These are phyloP conservation scores for Penicillium sp. DNA, from an alignment of 2,329 filamentous ascomycete genomes.

Conservation along the genomic window DNA sequence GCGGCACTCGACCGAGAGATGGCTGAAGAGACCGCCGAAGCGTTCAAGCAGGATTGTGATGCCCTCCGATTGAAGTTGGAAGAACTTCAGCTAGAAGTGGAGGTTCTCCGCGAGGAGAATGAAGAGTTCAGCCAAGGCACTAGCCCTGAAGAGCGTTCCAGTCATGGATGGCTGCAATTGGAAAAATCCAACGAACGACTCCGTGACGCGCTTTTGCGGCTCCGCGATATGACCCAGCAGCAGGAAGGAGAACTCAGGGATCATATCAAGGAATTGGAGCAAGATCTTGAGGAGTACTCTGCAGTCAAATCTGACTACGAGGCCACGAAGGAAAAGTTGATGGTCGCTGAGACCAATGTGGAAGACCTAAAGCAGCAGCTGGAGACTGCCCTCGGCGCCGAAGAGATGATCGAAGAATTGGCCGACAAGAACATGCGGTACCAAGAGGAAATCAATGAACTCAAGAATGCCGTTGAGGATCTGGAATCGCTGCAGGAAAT, in stretches of 20 bases:
- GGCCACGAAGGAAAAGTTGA: slow-evolving; percentile 66
- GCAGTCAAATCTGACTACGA: slow-evolving; percentile 65
- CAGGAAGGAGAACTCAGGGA: slow-evolving; percentile 73
- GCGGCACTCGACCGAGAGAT: slow-evolving; percentile 89
- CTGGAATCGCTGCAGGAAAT: slow-evolving; percentile 86
- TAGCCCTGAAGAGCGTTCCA: slow-evolving; percentile 79
- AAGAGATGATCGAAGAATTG: slow-evolving; percentile 90
- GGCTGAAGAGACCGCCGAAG: slow-evolving; percentile 88
- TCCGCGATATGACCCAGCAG: slow-evolving; percentile 83
- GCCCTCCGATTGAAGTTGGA: slow-evolving; percentile 70
- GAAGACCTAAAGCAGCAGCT: slow-evolving; percentile 87
- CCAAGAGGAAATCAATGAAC: slow-evolving; percentile 75
- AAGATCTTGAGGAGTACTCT: slow-evolving; percentile 65
- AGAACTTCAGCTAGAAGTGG: slow-evolving; percentile 81
- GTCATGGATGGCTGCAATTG: slow-evolving; percentile 84
- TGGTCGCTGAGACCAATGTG: slow-evolving; percentile 67
- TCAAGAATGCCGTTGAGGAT: slow-evolving; percentile 77
- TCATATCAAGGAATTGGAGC: slow-evolving; percentile 68
- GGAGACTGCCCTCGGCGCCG: slow-evolving; percentile 79
- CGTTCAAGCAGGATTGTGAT: slow-evolving; percentile 74
- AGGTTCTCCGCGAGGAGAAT: slow-evolving; percentile 83
- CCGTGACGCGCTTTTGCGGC: slow-evolving; percentile 73
- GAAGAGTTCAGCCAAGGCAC: slow-evolving; percentile 77
- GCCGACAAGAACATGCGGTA: slow-evolving; percentile 81
- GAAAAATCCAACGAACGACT: slow-evolving; percentile 85